Evolutionary conservation across 2,329 filamentous ascomycete genomes (phyloP).

Genomic region (Colletotrichum salicis): DNA sequence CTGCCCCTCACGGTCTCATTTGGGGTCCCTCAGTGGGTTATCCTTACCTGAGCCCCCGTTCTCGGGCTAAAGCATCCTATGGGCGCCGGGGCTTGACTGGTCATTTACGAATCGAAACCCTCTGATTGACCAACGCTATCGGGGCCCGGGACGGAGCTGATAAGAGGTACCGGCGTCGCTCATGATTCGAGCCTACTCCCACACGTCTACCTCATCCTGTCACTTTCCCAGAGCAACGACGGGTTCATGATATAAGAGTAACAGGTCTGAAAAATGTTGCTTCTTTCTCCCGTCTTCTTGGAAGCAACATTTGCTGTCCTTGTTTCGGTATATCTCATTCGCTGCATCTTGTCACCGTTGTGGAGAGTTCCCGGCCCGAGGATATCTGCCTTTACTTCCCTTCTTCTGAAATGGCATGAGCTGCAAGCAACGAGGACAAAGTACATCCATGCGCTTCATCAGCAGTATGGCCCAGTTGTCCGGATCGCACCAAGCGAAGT

Average conservation of each 20-base stretch:
- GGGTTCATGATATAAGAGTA: neutral
- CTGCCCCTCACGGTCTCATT: slow-evolving; percentile 23
- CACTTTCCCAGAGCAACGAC: neutral
- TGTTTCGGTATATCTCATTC: slow-evolving; percentile 25
- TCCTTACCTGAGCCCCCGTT: slow-evolving; percentile 12
- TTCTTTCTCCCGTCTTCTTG: slow-evolving; percentile 37
- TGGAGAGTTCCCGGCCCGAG: slow-evolving; percentile 60
- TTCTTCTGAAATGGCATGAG: slow-evolving; percentile 66
- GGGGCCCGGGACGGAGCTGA: slow-evolving; percentile 23
- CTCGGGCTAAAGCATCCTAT: neutral
- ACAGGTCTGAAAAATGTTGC: slow-evolving; percentile 28
- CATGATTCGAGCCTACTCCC: neutral
- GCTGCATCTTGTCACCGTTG: slow-evolving; percentile 49
- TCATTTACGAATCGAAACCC: slow-evolving; percentile 21
- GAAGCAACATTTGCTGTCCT: slow-evolving; percentile 24
- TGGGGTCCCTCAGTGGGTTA: neutral
- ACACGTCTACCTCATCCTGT: neutral
- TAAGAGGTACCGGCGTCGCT: slow-evolving; percentile 23
- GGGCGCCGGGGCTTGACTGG: slow-evolving; percentile 20
- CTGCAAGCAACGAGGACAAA: slow-evolving; percentile 61
- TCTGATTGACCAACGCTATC: slow-evolving; percentile 28
- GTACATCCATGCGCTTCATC: slow-evolving; percentile 67
- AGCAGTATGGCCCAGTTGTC: slow-evolving; percentile 66
- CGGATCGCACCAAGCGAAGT: slow-evolving; percentile 68
- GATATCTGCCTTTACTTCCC: slow-evolving; percentile 60